Conservation (phyloP, 768 basidiomycete species). For the Fomitopsis pulvina region DNA sequence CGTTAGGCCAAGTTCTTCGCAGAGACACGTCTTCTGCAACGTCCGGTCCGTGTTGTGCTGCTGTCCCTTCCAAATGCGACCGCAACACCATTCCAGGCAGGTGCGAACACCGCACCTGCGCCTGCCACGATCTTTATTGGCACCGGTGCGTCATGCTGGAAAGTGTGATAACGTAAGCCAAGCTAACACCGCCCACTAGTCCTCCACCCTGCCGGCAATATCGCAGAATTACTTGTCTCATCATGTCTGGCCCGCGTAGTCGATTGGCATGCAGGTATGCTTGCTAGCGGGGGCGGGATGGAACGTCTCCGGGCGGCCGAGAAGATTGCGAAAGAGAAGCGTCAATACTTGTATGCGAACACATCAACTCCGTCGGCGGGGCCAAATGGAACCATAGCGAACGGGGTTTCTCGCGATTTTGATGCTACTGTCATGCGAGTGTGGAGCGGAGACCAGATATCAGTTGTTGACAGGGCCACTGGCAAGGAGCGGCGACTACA, state of each 20-base stretch:
- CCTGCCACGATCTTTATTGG: conserved; percentile 88
- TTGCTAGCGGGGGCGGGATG: conserved; percentile 78
- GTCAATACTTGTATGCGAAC: conserved; percentile 62
- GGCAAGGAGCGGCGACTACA: conserved; percentile 79
- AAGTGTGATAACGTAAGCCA: background rate
- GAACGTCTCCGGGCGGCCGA: conserved; percentile 84
- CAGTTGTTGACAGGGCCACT: conserved; percentile 65
- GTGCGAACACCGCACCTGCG: conserved; percentile 46
- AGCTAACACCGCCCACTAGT: conserved; percentile 37
- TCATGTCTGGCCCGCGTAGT: conserved; percentile 87
- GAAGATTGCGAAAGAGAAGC: conserved; percentile 70
- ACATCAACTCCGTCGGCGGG: conserved; percentile 40
- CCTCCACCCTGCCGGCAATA: conserved; percentile 89
- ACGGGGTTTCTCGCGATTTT: conserved; percentile 48
- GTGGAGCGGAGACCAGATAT: conserved; percentile 91
- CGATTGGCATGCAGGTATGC: conserved; percentile 97
- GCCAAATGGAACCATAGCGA: conserved; percentile 35
- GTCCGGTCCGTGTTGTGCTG: conserved; percentile 67
- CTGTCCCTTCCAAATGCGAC: conserved; percentile 75
- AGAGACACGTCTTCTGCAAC: conserved; percentile 81
- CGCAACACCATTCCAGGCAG: conserved; percentile 73
- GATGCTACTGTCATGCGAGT: conserved; percentile 81
- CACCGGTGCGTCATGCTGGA: conserved; percentile 41
- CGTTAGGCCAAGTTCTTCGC: conserved; percentile 86
- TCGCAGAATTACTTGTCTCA: conserved; percentile 82